Conservation (phyloP, 192 early-diverging fungal genomes). For the Entomortierella beljakovae region DNA sequence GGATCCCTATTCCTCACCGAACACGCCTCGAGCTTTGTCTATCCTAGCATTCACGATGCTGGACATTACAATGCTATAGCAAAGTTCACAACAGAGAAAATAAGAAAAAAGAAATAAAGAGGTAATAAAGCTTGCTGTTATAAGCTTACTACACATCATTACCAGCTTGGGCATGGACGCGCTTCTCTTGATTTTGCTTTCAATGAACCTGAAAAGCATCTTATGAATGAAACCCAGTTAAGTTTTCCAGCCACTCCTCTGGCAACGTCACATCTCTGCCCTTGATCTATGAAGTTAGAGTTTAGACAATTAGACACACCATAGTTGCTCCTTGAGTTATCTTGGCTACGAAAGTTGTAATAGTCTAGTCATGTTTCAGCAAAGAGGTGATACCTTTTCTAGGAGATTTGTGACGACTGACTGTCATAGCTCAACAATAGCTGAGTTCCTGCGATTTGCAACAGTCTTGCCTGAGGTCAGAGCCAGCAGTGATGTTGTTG, state of each 20-base stretch:
- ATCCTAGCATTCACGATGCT: slow-evolving; percentile 29
- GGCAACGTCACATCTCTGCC: slow-evolving; percentile 24
- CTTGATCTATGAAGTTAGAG: slow-evolving; percentile 27
- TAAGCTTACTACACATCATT: slow-evolving; percentile 31
- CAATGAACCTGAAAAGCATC: slow-evolving; percentile 28
- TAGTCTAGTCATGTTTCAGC: slow-evolving; percentile 6
- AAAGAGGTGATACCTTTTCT: slow-evolving; percentile 33
- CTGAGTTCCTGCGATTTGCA: slow-evolving; percentile 30
- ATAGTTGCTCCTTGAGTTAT: background rate
- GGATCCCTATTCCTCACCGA: no score
- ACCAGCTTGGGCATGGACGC: slow-evolving; percentile 14
- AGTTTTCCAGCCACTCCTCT: slow-evolving; percentile 38
- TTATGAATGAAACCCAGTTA: slow-evolving; percentile 12
- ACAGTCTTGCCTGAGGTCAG: slow-evolving; percentile 13
- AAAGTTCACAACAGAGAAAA: slow-evolving; percentile 1
- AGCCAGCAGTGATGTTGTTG: slow-evolving; percentile 15
- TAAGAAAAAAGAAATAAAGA: slow-evolving; percentile 6
- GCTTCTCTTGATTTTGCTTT: slow-evolving; percentile 9
- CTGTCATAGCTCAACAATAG: slow-evolving; percentile 34
- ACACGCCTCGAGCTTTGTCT: slow-evolving; percentile 15
- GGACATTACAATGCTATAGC: slow-evolving; percentile 24
- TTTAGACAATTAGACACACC: background rate
- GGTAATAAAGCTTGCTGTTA: background rate
- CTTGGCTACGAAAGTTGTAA: background rate
- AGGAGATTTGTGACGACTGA: slow-evolving; percentile 33